Base-by-base conservation (phyloP, 768 basidiomycete species). In the Hirschioporus abietinus region DNA sequence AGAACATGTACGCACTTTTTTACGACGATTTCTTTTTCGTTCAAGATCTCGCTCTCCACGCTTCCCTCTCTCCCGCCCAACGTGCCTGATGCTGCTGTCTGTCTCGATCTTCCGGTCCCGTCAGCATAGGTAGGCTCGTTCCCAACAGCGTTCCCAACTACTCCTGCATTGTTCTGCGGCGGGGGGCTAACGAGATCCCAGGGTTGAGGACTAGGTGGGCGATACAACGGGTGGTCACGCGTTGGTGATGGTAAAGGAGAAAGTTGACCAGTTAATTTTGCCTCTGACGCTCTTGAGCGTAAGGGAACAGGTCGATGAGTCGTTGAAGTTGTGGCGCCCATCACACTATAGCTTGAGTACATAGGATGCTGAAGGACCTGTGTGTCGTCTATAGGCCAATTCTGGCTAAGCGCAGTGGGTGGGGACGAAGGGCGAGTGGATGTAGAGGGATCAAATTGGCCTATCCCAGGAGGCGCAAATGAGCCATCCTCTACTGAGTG, bases 181-280 rank as follows among this genome's bases (percentile, higher is more conserved):
- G 85, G 84, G 15, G 84, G 84, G 58, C 81, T 80, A 25, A 84
- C 74, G 60, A 82, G 77, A 58, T 90, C 89, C 91, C 91, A 92
- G 18, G 85, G 86, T 68, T 85, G 86, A 58, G 89, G 86, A 34
- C 87, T 83, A 23, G 83, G 77, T 20, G 80, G 73, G 68, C 82
- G 82, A 88, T 78, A 74, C 83, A 82, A 36, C 82, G 80, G 52
- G 76, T 72, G 64, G 78, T 65, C 76, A 52, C 77, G 66, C 26
- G 75, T 70, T 27, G 77, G 77, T 58, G 71, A 67, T 67, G 67
- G 67, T 63, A 75, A 72, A 58, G 75, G 42, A 63, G 72, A 63
- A 70, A 75, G 78, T 68, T 76, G 73, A 64, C 72, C 70, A 35
- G 72, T 67, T 35, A 73, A 71, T 30, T 74, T 69, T 9, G 68